Evolutionary conservation across 495 filamentous ascomycete species (phyloP), one percentile per base, ranked within the genome.

Genomic region (Hamigera avellanea): DNA sequence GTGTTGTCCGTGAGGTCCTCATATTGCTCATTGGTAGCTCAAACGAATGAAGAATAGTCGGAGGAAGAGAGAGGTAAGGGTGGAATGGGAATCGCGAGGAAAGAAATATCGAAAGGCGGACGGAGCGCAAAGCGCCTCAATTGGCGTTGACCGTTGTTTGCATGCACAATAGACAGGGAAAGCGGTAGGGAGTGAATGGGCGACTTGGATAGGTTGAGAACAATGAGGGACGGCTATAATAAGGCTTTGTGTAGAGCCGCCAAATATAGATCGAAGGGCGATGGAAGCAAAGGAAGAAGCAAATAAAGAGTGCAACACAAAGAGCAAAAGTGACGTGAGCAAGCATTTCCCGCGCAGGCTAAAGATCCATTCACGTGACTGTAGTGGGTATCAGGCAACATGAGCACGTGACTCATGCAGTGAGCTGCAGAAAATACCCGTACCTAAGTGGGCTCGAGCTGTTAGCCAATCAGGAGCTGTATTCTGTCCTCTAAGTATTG

Each of bases 401-500:
- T n/a, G n/a, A n/a, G n/a, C n/a, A n/a, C n/a, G n/a, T n/a, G n/a
- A n/a, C n/a, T n/a, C n/a, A n/a, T n/a, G n/a, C n/a, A n/a, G n/a
- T n/a, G n/a, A n/a, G n/a, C n/a, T n/a, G n/a, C n/a, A n/a, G n/a
- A n/a, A n/a, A n/a, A n/a, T n/a, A n/a, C n/a, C n/a, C n/a, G n/a
- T n/a, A n/a, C n/a, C 9, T 23, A 23, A 9, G 21, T 23, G 21
- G 21, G 21, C 21, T 5, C 21, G 9, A 5, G 21, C 4, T n/a
- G 9, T 9, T 19, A 30, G 32, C 62, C 57, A 66, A 66, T 64
- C 45, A 59, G 29, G 41, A 39, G 4, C 33, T 62, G 62, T 54
- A 45, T 36, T 59, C 52, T 61, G 59, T 58, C 61, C 57, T 56
- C 40, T 53, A 38, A 35, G 19, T 25, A 35, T 30, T 30, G 28